Evolutionary conservation across 1,284 basidiomycete species (phyloP).

Genomic region (Lentinus polychrous): DNA sequence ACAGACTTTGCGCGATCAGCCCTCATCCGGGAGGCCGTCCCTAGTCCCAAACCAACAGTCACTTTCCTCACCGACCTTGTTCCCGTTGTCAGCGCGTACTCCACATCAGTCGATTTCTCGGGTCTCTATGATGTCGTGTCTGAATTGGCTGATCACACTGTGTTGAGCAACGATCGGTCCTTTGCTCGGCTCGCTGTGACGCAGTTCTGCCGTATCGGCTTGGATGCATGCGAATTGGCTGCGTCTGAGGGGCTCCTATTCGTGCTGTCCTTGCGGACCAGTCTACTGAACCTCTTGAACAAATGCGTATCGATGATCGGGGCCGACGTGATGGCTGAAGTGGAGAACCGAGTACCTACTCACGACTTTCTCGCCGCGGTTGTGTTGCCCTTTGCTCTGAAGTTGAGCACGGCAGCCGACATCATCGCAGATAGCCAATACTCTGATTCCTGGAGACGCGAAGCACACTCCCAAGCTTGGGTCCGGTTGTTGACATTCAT

Average conservation of each 20-base stretch:
- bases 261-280: slow-evolving; percentile 40
- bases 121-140: slow-evolving; percentile 51
- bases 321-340: slow-evolving; percentile 47
- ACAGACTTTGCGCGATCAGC: slow-evolving; percentile 40
- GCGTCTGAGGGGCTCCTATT: slow-evolving; percentile 47
- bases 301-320: slow-evolving; percentile 46
- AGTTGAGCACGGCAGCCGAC: slow-evolving; percentile 45
- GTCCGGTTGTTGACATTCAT: slow-evolving; percentile 56
- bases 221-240: slow-evolving; percentile 50
- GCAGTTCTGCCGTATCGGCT: slow-evolving; percentile 51
- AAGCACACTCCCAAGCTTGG: slow-evolving; percentile 49
- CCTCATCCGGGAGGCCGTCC: slow-evolving; percentile 36
- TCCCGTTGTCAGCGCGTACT: slow-evolving; percentile 49
- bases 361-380: slow-evolving; percentile 53
- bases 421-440: slow-evolving; percentile 35
- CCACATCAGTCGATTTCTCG: slow-evolving; percentile 53
- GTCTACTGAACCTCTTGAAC: slow-evolving; percentile 48
- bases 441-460: slow-evolving; percentile 38
- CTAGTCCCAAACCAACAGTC: slow-evolving; percentile 44
- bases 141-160: slow-evolving; percentile 37
- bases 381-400: slow-evolving; percentile 55
- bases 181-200: slow-evolving; percentile 52
- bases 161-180: slow-evolving; percentile 42
- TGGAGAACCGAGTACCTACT: slow-evolving; percentile 50
- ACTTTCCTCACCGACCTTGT: slow-evolving; percentile 50